Evolutionary conservation across 352 stramenopile species (phyloP), one percentile per base, ranked within the genome.

Genomic region (Phytophthora sp.): DNA sequence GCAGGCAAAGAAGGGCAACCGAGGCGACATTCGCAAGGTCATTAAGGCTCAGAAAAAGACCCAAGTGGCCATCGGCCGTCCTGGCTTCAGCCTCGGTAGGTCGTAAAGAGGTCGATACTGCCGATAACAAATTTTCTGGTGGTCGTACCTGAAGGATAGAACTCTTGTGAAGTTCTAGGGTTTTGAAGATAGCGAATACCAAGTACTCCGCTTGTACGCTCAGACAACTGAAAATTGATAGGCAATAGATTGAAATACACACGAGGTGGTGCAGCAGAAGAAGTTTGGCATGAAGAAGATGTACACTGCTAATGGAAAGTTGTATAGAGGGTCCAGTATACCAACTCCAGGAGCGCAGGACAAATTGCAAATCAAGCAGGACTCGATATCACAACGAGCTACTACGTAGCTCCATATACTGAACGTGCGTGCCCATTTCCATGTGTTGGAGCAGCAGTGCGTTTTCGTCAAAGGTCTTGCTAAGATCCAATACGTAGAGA

Each of bases 21-120:
- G 72, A 30, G 67, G 73, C 6, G 66, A 84, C 20, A 46, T 38
- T 16, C 66, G 65, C 31, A 91, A 86, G 68, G 67, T 86, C 26
- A 74, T 80, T n/a, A 80, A 76, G 12, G 63, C 70, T 41, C 63
- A 82, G 39, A 93, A 91, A 71, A 94, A 91, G 60, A 83, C 83
- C 21, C 82, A 91, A 56, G 85, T 94, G 8, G 77, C 83, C 27
- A 94, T 94, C 18, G 86, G 86, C 1, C 78, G 86, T n/a, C 86
- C 86, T 11, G 86, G 86, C 0, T 94, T 94, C 55, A 94, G 84
- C 41, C 79, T 94, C 33, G 84, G 84, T n/a, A 84, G 82, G 38
- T 82, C 74, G n/a, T 90, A 86, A 57, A n/a, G 16, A 20, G 4
- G 44, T 35, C 23, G 24, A 11, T 45, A 45, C 45, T 52, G 16